These are phyloP conservation scores for Kwoniella botswanensis DNA, from an alignment of 768 basidiomycete species.

Conservation along the genomic window DNA sequence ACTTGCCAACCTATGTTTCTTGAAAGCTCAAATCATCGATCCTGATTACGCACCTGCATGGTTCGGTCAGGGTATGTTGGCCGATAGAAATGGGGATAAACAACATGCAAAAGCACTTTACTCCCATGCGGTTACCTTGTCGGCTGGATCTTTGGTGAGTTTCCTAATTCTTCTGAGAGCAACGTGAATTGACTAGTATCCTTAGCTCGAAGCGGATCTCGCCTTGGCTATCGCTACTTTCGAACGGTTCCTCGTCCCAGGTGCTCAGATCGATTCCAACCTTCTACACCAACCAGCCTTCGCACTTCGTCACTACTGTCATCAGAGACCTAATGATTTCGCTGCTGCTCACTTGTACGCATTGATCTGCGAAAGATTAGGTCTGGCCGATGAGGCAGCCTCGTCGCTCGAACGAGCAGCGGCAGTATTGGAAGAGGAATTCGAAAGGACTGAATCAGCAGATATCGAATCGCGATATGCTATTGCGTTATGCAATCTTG, in stretches of 20 bases:
- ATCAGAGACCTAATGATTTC: conserved; percentile 70
- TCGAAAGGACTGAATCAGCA: conserved; percentile 84
- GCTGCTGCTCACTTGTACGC: conserved; percentile 81
- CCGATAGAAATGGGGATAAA: conserved; percentile 59
- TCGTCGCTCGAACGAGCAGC: conserved; percentile 69
- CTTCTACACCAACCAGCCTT: conserved; percentile 78
- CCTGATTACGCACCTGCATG: conserved; percentile 87
- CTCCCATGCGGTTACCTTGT: conserved; percentile 57
- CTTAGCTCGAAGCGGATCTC: conserved; percentile 78
- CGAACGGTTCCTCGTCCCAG: conserved; percentile 50
- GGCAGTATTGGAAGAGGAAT: conserved; percentile 75
- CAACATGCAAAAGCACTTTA: conserved; percentile 68
- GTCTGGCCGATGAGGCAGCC: conserved; percentile 69
- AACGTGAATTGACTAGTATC: background rate
- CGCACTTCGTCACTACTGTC: conserved; percentile 75
- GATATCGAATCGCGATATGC: conserved; percentile 77
- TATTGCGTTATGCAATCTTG: conserved; percentile 80
- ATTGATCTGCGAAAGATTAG: conserved; percentile 82
- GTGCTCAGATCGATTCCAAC: conserved; percentile 54
- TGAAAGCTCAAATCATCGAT: conserved; percentile 86
- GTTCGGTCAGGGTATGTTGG: conserved; percentile 72
- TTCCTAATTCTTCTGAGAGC: background rate
- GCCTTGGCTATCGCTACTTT: conserved; percentile 73
- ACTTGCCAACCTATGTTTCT: conserved; percentile 82
- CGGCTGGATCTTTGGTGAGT: conserved; percentile 55